Evolutionary conservation across 805 yeast species (phyloP).

Genomic region (Candida golubevii): DNA sequence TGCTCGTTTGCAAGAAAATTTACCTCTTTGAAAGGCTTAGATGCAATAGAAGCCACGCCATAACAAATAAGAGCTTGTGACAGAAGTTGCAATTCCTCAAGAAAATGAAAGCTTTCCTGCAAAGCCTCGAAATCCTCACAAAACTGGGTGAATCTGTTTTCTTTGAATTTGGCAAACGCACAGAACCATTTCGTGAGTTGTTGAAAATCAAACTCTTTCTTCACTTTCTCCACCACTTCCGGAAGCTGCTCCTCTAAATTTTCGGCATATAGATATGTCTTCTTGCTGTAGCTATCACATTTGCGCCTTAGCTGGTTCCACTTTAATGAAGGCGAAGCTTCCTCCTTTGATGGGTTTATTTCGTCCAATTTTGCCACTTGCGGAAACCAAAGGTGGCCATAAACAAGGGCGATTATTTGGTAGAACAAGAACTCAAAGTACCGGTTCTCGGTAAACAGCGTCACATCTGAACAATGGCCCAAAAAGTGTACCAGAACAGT

Average conservation of each 20-base stretch:
- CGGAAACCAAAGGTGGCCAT: conserved; percentile 22
- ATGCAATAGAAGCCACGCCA: conserved; percentile 22
- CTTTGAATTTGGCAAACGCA: conserved; percentile 23
- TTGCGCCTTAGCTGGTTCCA: conserved; percentile 20
- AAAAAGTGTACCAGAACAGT: conserved; percentile 20
- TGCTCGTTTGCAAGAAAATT: conserved; percentile 11
- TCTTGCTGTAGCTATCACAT: conserved; percentile 20
- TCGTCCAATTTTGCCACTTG: conserved; percentile 4
- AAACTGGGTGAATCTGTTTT: conserved; percentile 24
- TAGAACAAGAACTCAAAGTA: conserved; percentile 28
- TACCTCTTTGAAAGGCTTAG: conserved; percentile 28
- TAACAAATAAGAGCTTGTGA: conserved; percentile 22
- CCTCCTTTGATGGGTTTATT: conserved; percentile 1
- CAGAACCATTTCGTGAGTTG: conserved; percentile 21
- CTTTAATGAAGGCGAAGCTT: conserved; percentile 3
- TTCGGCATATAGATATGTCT: conserved; percentile 18
- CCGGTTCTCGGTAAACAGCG: conserved; percentile 20
- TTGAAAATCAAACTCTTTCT: conserved; percentile 21
- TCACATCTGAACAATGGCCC: conserved; percentile 21
- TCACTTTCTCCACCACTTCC: conserved; percentile 1
- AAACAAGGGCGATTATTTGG: conserved; percentile 21
- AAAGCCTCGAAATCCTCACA: conserved; percentile 20
- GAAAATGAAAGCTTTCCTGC: conserved; percentile 1
- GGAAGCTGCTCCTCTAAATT: conserved; percentile 3
- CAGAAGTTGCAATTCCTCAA: conserved; percentile 1